Evolutionary conservation across 805 yeast genomes (phyloP), one percentile per base, ranked within the genome.

Genomic region (Myxozyma lipomycoides): DNA sequence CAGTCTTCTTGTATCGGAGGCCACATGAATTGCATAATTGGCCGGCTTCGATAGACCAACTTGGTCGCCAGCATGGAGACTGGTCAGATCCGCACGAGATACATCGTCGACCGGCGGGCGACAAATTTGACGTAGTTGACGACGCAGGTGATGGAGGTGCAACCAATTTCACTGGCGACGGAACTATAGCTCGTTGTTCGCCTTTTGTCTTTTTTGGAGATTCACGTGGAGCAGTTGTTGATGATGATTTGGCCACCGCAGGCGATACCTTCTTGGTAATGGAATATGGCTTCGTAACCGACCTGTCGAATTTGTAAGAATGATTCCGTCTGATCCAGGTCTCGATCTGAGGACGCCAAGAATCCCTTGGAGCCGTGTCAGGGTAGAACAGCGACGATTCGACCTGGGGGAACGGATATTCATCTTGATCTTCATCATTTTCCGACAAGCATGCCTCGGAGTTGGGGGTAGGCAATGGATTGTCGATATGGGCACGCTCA

Each of bases 41-140:
- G n/a, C 97, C 98, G 55, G 85, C 88, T 58, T 82, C 74, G 24
- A 81, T 74, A 2, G 91, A 82, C 98, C 98, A 91, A 3, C 95
- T 84, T 1, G 98, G 98, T 65, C 98, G 79, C 98, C 98, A 91
- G 69, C 98, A 91, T 3, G 98, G 98, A 4, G 95, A 86, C 61
- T 86, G 93, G 49, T 82, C 84, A 1, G 93, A 81, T 4, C 89
- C 88, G 70, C 98, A 91, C 4, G 96, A 87, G 25, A 91, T 82
- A 65, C 98, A 91, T 46, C 77, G 78, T 59, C 95, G 50, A 23
- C 58, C 52, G 18, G 58, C 22, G 30, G 45, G 32, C n/a, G 17
- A 15, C 26, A 42, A 7, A 15, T 39, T 42, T 17, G 45, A 22
- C 15, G 58, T 34, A 1, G 40, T 24, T 6, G 19, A 51, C 47